A percentile compares a stretch with the other conserved stretches of the same genome.
Evolutionary conservation across 2,329 filamentous ascomycete genomes (phyloP).

Genomic region (Scytalidium lignicola): DNA sequence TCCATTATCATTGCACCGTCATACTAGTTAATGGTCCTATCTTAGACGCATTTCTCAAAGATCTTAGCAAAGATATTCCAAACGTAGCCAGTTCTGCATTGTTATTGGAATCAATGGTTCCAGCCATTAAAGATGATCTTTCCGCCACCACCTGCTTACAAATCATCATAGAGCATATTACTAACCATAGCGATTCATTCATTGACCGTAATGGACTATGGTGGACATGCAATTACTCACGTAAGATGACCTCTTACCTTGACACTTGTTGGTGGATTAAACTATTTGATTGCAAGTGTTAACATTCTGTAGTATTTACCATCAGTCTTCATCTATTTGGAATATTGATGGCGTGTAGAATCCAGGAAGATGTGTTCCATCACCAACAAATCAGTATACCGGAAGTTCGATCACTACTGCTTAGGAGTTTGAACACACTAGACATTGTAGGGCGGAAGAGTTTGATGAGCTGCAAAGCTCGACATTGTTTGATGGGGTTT

Average conservation of each 20-base stretch:
- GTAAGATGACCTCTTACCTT: constrained; percentile 8
- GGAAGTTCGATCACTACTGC: constrained; percentile 3
- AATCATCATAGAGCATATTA: constrained; percentile 14
- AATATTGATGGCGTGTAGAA: constrained; percentile 20
- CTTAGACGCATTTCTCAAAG: constrained; percentile 3
- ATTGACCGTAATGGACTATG: constrained; percentile 23
- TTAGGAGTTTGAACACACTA: constrained; percentile 6
- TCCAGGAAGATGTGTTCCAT: neutral
- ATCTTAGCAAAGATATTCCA: neutral
- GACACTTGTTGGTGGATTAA: constrained; percentile 3
- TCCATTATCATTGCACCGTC: constrained; percentile 13
- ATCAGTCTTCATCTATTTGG: constrained; percentile 24
- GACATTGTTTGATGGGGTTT: constrained; percentile 7
- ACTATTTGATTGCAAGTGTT: neutral
- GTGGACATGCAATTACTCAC: constrained; percentile 29
- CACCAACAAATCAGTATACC: constrained; percentile 1
- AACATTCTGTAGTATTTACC: constrained; percentile 17
- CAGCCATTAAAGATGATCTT: neutral
- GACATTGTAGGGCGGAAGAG: constrained; percentile 9
- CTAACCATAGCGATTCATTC: constrained; percentile 16
- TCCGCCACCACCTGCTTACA: neutral
- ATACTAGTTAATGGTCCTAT: constrained; percentile 10
- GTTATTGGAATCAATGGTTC: neutral
- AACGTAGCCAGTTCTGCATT: neutral
- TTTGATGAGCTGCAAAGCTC: constrained; percentile 15